phyloP scores from a whole-genome alignment of 78 protist genomes.

The Cavenderia fasciculata region DNA sequence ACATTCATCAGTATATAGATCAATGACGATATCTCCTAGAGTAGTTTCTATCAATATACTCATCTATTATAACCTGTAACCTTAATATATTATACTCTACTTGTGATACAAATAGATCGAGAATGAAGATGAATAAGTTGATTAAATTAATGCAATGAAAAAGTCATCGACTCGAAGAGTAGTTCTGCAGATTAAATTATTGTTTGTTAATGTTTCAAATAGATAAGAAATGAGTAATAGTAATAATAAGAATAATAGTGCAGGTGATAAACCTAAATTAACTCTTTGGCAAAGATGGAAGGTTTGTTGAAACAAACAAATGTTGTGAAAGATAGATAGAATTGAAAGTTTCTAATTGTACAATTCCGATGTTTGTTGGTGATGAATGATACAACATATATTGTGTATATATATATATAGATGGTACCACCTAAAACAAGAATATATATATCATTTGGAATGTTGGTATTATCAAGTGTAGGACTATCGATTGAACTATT shows the following conservation, averaged over 20 bases:
- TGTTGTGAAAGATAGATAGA: too few species aligned
- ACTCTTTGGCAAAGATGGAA: constrained; percentile 4
- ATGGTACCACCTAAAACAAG: background rate
- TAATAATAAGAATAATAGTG: too few species aligned
- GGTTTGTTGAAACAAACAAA: background rate
- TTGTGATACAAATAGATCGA: too few species aligned
- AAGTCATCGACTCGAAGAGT: too few species aligned
- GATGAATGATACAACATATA: background rate
- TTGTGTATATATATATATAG: background rate
- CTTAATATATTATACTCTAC: too few species aligned
- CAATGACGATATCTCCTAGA: constrained; percentile 96
- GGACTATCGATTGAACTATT: background rate
- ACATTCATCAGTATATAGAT: constrained; percentile 87
- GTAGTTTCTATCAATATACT: constrained; percentile 96
- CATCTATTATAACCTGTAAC: too few species aligned
- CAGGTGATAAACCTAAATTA: background rate
- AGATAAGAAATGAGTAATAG: too few species aligned
- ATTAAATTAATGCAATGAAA: too few species aligned
- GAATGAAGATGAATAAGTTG: too few species aligned
- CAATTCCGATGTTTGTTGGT: too few species aligned
- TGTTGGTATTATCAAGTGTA: background rate
- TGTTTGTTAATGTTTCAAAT: too few species aligned
- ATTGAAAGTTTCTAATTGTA: background rate
- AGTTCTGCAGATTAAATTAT: too few species aligned
- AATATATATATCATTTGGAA: background rate